Evolutionary conservation across 148 eudicot species (phyloP), one percentile per base, ranked within the genome.

Genomic region (Rhododendron simsii): DNA sequence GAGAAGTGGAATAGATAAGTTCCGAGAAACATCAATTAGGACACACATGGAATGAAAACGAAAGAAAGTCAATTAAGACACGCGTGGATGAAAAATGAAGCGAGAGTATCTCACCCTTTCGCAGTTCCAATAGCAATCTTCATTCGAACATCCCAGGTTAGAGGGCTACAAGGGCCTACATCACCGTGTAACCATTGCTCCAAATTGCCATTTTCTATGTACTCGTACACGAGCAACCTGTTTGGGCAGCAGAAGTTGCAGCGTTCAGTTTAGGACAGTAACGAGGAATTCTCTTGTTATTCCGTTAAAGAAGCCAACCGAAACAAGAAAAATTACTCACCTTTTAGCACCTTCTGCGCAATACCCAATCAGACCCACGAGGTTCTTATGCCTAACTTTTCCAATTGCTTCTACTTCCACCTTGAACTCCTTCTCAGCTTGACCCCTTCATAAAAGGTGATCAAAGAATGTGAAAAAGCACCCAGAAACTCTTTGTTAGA

Each of bases 371-470:
- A 96, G 91, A 87, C 99, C 95, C 76, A 95, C 99, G 59, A 96
- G 91, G 90, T 96, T 94, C 90, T 96, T 96, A 83, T 96, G 99
- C 87, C 95, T 92, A 53, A 95, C 99, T 92, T 94, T 94, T 33
- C 99, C 99, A 87, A 96, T 96, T 80, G 98, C 99, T 91, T 96
- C 99, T 57, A 96, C 99, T 91, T 96, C 99, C 87, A 96, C 99
- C 92, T 93, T 94, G 86, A 96, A 96, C 90, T 96, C 99, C 87
- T 90, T 94, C 88, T 95, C 95, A 48, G 99, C 99, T 91, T 96
- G 99, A 50, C 99, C 98, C 93, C 99, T 96, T 84, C 86, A 90
- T 13, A 85, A 75, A 88, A 23, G 80, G 47, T 4, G 44, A 69
- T 39, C 30, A 78, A 44, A 71, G 1, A 20, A 61, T 26, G 53